Conservation (phyloP, 2,329 filamentous ascomycete species). For the Arthrobotrys entomopaga region DNA sequence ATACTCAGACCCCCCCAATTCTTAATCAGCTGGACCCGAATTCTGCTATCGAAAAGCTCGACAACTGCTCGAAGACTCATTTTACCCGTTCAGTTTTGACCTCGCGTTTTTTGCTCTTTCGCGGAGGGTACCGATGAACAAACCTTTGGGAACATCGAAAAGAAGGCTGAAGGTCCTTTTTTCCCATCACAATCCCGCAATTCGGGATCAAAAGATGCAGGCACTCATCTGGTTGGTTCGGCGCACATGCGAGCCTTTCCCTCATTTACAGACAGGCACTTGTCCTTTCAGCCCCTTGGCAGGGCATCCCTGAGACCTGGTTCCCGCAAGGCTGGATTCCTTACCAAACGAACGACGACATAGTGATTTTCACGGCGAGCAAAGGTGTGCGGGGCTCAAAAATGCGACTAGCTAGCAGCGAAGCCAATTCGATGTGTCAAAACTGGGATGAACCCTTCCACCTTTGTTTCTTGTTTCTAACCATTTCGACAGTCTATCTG, state of each 20-base stretch:
- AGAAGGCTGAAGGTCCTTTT: conserved; percentile 17
- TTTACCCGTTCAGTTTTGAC: conserved; percentile 6
- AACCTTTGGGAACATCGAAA: background rate
- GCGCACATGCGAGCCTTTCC: conserved; percentile 29
- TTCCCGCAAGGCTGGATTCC: conserved; percentile 27
- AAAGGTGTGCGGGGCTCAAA: background rate
- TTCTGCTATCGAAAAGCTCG: no score
- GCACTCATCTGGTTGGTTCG: background rate
- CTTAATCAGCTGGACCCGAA: no score
- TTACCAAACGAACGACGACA: no score
- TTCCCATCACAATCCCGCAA: no score
- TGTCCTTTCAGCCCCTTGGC: conserved; percentile 34
- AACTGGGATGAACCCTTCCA: conserved; percentile 40
- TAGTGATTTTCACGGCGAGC: no score
- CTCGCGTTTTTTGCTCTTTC: conserved; percentile 36
- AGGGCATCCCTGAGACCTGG: conserved; percentile 22
- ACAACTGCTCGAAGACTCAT: background rate
- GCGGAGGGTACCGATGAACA: conserved; percentile 9
- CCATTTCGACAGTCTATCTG: background rate
- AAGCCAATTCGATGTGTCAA: conserved; percentile 27
- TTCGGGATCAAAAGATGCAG: conserved; percentile 32
- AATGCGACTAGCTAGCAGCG: conserved; percentile 34
- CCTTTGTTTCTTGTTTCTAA: conserved; percentile 37
- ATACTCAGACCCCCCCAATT: no score
- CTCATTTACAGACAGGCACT: background rate